Percentiles rank a stretch among this genome's conserved stretches.
Conservation (phyloP, 805 yeast species). For the Lipomyces mesembrius region DNA sequence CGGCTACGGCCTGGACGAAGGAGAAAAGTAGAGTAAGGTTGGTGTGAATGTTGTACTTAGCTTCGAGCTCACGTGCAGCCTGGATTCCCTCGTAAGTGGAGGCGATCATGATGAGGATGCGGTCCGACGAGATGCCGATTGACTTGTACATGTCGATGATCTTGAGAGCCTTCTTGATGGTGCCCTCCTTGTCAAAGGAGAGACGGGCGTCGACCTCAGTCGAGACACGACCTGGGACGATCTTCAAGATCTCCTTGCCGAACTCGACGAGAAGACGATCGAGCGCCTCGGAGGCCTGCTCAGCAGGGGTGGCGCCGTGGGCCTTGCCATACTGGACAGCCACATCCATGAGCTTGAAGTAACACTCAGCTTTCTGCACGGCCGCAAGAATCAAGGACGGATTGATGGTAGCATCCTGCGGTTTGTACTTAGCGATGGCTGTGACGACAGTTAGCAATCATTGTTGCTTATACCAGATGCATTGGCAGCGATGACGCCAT, state of each 20-base stretch:
- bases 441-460: slow-evolving; percentile 2
- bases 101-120: slow-evolving; percentile 94
- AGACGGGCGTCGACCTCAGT: slow-evolving; percentile 99
- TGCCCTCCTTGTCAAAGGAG: slow-evolving; percentile 92
- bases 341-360: slow-evolving; percentile 82
- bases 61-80: slow-evolving; percentile 95
- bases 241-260: slow-evolving; percentile 88
- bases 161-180: slow-evolving; percentile 90
- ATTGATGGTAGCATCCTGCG: slow-evolving; percentile 99
- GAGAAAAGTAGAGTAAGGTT: slow-evolving; percentile 95
- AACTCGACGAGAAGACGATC: slow-evolving; percentile 94
- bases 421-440: slow-evolving; percentile 93
- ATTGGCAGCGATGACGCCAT: not conserved
- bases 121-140: slow-evolving; percentile 83
- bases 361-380: slow-evolving; percentile 84
- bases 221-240: slow-evolving; percentile 98
- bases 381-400: slow-evolving; percentile 98
- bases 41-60: slow-evolving; percentile 87
- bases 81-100: slow-evolving; percentile 99
- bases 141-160: slow-evolving; percentile 85
- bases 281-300: slow-evolving; percentile 79
- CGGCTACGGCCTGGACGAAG: slow-evolving; percentile 96
- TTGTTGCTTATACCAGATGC: not conserved
- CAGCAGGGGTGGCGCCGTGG: slow-evolving; percentile 50
- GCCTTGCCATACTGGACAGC: slow-evolving; percentile 86